Conservation (phyloP, 2,329 filamentous ascomycete genomes). For the Claviceps sorghi region DNA sequence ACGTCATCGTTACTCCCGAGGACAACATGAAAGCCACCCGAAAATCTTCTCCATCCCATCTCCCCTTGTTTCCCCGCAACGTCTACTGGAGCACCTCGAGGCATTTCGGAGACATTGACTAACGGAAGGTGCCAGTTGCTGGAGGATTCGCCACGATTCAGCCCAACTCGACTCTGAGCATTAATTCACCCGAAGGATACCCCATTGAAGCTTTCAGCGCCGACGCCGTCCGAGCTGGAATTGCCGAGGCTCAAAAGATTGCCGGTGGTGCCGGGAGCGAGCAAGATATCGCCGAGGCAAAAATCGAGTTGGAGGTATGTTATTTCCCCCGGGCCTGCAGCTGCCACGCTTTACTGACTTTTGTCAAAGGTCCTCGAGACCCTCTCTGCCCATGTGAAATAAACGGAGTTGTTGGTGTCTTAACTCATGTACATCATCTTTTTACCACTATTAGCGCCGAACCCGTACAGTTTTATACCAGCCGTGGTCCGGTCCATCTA, state of each 20-base stretch:
- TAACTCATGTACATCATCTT: conserved; percentile 29
- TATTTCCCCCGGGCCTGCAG: not conserved
- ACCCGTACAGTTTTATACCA: conserved; percentile 23
- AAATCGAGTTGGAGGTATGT: conserved; percentile 90
- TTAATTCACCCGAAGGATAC: conserved; percentile 95
- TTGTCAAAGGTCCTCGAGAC: conserved; percentile 59
- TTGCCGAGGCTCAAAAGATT: conserved; percentile 91
- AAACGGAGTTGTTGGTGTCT: conserved; percentile 36
- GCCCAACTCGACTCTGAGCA: conserved; percentile 86
- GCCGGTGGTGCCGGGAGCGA: conserved; percentile 81
- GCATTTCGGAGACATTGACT: conserved; percentile 1
- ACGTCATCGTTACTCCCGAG: conserved; percentile 28
- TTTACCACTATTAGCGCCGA: conserved; percentile 21
- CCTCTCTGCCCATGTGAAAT: conserved; percentile 69
- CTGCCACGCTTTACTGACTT: not conserved
- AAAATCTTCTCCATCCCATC: not conserved
- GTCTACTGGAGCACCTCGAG: not conserved
- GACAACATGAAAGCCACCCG: not conserved
- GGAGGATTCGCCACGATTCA: conserved; percentile 96
- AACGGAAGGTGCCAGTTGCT: conserved; percentile 49
- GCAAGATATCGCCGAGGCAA: conserved; percentile 95
- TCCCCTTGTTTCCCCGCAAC: not conserved
- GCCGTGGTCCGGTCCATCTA: conserved; percentile 13
- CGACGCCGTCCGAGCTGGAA: conserved; percentile 78
- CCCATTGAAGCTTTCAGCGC: conserved; percentile 90